Evolutionary conservation across 768 basidiomycete species (phyloP), one percentile per base, ranked within the genome.

Genomic region (Dentipellis sp.): DNA sequence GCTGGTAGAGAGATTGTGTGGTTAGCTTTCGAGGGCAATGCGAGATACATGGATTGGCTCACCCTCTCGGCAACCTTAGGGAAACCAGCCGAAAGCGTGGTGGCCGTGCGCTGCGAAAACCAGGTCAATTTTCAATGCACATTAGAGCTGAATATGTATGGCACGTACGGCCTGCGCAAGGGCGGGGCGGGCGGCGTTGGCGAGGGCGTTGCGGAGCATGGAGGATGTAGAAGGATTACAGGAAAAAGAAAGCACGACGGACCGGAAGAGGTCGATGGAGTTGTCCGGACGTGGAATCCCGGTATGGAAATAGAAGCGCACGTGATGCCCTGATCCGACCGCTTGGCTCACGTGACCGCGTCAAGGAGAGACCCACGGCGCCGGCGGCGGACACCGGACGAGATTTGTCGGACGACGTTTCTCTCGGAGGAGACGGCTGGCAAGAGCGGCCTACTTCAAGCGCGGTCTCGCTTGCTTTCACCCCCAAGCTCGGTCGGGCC

Each of bases 1-100:
- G 79, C 91, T 94, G 58, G 29, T 6, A 29, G 29, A 29, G 29
- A 29, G 29, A 3, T 3, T 29, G 29, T 29, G 29, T 29, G 29
- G 29, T 29, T 29, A 29, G 29, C 29, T 29, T 29, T 3, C 29
- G 29, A 6, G 29, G 29, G 6, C 29, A 6, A 6, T 29, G 29
- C 29, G 29, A 29, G 29, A 29, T 6, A 3, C 29, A 29, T 29
- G 29, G 29, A 3, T 29, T 29, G 59, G 74, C 78, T 54, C 67
- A 90, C 90, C 66, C 84, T 78, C 63, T 84, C 78, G 9, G 84
- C 76, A 57, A 88, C 80, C 69, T 78, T 83, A 59, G 90, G 86
- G 72, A 87, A 90, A 35, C 84, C 86, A 57, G 88, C 84, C 42
- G 90, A 80, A 59, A 89, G 78, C 34, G 87, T 88, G 22, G 88